Evolutionary conservation across 176 grass and related monocot genomes (phyloP), one percentile per base, ranked within the genome.

Genomic region (Phyllostachys edulis): DNA sequence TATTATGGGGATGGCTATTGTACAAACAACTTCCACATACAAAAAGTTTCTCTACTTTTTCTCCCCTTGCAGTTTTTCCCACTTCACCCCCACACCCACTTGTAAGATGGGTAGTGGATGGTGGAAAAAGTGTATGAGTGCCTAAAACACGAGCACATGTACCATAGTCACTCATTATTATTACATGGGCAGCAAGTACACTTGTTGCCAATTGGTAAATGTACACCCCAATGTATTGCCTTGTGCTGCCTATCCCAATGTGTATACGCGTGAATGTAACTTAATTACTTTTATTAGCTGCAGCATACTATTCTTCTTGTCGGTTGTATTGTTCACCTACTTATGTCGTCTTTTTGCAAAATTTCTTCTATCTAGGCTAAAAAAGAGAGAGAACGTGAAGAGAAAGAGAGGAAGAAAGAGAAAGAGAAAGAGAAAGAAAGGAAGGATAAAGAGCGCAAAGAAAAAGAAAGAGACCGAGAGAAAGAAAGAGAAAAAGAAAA

Each of bases 321-420:
- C 20, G 59, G 26, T 12, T 75, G 12, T 67, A 55, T 44, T 39
- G 29, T 68, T 54, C 63, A 41, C 21, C 46, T 68, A 39, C 63
- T 54, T 52, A 80, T 50, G 46, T 21, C 38, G 39, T 68, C 13
- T 39, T 64, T 64, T 64, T 68, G 46, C 7, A 68, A 52, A 36
- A 26, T 52, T 54, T 80, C 29, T 80, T 80, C 45, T 80, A 21
- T 39, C 18, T 49, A 94, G 90, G 92, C 85, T 26, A 94, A 81
- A 69, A 92, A 78, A 74, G 90, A 94, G 72, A 94, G 45, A 63
- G 90, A 94, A 6, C 90, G 81, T 62, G 92, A 92, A 85, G 90
- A 94, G 73, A 94, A 89, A 87, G 92, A 99, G 79, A 87, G 79
- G 80, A 95, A 89, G 50, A 98, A 91, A 87, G 92, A 97, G 71